Base-by-base conservation (phyloP, 352 stramenopile species). In the Pythium plurisporium region DNA sequence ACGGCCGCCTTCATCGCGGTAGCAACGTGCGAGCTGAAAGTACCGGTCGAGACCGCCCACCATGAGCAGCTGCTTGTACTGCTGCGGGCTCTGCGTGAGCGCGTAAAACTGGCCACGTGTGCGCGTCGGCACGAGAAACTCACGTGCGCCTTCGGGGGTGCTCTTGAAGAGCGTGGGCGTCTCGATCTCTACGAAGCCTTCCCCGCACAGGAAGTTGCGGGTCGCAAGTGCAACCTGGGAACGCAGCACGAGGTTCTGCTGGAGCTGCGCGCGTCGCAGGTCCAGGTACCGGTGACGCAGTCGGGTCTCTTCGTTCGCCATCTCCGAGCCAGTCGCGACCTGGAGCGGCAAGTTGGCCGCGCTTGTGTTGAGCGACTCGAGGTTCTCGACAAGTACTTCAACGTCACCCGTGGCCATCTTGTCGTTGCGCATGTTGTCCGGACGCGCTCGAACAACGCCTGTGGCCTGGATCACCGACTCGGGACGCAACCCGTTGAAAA, bases 41-140 rank as follows among this genome's bases (percentile, higher is more conserved):
- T 97, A 97, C 14, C 74, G 74, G 51, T 96, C 84, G 9, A 96
- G 48, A 3, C 89, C 87, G 26, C 83, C 82, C 10, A 92, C 86
- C 89, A 97, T 97, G 3, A 97, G 66, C 49, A 97, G 51, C 69
- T 97, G 87, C 65, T 97, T 97, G 79, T 96, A 96, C 67, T 96
- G 87, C 66, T 97, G 89, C 15, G 89, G 89, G 59, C 82, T 95
- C 62, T 97, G 89, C 31, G 82, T 89, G 30, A 97, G 70, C 20
- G 89, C 89, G 48, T 95, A 97, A 56, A 93, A 92, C 58, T 80
- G 69, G 6, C 80, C 81, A 51, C 72, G 62, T 10, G 64, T 82
- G 25, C 83, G 67, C 12, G 83, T 90, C 1, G 86, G 87, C 38
- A 96, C 86, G 6, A 96, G 59, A 38, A 95, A 96, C 67, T 96